These are phyloP conservation scores for Strobilomyces dryophilus DNA, from an alignment of 768 basidiomycete species.

Conservation along the genomic window DNA sequence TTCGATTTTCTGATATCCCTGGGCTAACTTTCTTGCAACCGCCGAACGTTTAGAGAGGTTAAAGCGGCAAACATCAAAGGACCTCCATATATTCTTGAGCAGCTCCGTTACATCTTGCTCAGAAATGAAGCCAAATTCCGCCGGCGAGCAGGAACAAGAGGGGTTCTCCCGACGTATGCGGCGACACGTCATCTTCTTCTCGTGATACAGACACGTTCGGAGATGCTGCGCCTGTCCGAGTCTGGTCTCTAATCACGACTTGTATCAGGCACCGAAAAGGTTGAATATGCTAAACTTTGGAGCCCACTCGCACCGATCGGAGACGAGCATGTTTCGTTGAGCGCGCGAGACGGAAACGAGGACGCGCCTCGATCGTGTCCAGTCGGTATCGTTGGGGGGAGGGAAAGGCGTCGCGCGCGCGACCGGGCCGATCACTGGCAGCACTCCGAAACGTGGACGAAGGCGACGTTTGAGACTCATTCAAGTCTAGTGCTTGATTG, in stretches of 20 bases:
- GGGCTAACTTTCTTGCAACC: not conserved
- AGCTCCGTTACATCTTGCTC: not conserved
- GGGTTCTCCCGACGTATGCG: not conserved
- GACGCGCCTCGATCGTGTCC: not conserved
- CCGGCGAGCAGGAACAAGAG: not conserved
- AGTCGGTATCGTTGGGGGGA: not conserved
- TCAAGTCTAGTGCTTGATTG: not conserved
- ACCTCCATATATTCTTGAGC: not conserved
- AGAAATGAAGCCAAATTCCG: not conserved
- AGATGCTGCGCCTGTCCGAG: not conserved
- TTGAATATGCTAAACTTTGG: not conserved
- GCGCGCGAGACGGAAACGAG: not conserved
- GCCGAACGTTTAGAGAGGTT: not conserved
- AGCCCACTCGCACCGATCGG: not conserved
- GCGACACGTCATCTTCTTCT: not conserved
- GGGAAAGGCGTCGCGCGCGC: not conserved
- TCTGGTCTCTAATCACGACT: not conserved
- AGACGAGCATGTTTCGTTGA: not conserved
- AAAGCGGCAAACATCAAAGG: not conserved
- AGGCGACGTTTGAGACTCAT: not conserved
- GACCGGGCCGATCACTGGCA: not conserved
- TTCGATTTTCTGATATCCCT: not conserved
- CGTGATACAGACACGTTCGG: not conserved
- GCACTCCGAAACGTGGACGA: conserved; percentile 1
- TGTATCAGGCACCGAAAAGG: not conserved